These are phyloP conservation scores for Calonectria crousiana DNA, from an alignment of 2,329 filamentous ascomycete genomes.

Conservation along the genomic window DNA sequence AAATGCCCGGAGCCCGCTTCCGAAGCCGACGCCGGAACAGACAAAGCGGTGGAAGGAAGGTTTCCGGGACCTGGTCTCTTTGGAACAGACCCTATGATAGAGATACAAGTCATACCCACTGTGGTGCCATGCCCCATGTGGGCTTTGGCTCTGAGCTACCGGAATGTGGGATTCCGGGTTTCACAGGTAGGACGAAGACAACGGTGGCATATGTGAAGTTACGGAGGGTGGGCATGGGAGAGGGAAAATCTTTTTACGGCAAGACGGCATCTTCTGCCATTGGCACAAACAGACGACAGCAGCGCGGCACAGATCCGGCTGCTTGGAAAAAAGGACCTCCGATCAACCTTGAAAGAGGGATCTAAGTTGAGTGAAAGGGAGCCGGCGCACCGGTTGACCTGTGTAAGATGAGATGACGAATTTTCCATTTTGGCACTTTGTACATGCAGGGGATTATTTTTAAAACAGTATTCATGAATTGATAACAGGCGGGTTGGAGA, in stretches of 20 bases:
- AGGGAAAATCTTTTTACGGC: background rate
- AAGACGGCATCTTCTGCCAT: constrained; percentile 1
- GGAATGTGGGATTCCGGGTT: constrained; percentile 4
- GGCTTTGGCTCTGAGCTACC: constrained; percentile 8
- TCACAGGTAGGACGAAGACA: constrained; percentile 28
- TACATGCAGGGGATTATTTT: constrained; percentile 8
- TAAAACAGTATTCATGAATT: constrained; percentile 9
- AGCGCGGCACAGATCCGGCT: background rate
- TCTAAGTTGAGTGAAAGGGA: background rate
- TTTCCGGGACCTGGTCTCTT: constrained; percentile 63
- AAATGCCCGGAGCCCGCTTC: constrained; percentile 47
- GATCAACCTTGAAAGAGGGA: background rate
- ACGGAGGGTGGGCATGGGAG: constrained; percentile 1
- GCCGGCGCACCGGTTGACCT: background rate
- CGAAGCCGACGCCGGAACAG: constrained; percentile 62
- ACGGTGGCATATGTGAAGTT: constrained; percentile 12
- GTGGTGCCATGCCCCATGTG: constrained; percentile 19
- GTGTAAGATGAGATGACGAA: constrained; percentile 23
- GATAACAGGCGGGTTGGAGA: background rate
- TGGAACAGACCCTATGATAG: constrained; percentile 62
- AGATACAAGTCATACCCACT: constrained; percentile 14
- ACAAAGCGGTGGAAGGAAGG: constrained; percentile 65
- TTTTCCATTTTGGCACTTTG: constrained; percentile 5
- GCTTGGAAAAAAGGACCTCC: constrained; percentile 1
- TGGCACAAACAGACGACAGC: background rate